phyloP scores from a whole-genome alignment of 768 basidiomycete genomes.

The Kwoniella bestiolae region DNA sequence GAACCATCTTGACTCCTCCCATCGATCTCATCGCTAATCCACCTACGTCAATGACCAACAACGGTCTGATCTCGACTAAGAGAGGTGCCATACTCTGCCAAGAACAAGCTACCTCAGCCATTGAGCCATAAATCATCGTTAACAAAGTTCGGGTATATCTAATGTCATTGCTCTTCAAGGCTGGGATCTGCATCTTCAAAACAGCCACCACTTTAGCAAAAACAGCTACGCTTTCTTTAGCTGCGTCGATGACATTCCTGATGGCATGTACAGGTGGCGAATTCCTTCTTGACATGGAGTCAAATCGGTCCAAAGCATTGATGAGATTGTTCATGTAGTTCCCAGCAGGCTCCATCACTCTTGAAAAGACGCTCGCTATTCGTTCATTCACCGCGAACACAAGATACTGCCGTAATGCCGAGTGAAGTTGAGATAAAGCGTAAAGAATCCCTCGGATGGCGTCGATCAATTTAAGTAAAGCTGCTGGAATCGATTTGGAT shows the following conservation, averaged over 20 bases:
- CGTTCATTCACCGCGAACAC: slow-evolving; percentile 81
- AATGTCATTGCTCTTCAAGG: slow-evolving; percentile 72
- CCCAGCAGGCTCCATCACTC: slow-evolving; percentile 84
- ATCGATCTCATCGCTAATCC: slow-evolving; percentile 14
- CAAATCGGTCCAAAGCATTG: slow-evolving; percentile 86
- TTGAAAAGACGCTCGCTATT: slow-evolving; percentile 74
- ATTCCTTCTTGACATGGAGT: slow-evolving; percentile 70
- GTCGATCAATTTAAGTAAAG: slow-evolving; percentile 75
- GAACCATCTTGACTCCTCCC: slow-evolving; percentile 45
- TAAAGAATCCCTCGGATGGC: slow-evolving; percentile 91
- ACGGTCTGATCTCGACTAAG: slow-evolving; percentile 70
- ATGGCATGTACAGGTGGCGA: slow-evolving; percentile 74
- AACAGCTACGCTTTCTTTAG: slow-evolving; percentile 77
- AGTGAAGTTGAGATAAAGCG: slow-evolving; percentile 86
- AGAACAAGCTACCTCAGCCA: slow-evolving; percentile 81
- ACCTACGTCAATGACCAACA: slow-evolving; percentile 62
- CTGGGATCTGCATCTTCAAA: slow-evolving; percentile 67
- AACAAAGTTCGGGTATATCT: slow-evolving; percentile 85
- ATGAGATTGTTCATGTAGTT: slow-evolving; percentile 81
- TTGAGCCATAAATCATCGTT: slow-evolving; percentile 83
- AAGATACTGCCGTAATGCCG: slow-evolving; percentile 84
- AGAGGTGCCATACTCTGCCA: slow-evolving; percentile 80
- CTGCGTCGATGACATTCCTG: slow-evolving; percentile 76
- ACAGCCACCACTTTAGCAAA: slow-evolving; percentile 89
- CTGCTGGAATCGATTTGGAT: slow-evolving; percentile 69